These are phyloP conservation scores for Endogone sp. DNA, from an alignment of 192 early-diverging fungal species.

Conservation along the genomic window DNA sequence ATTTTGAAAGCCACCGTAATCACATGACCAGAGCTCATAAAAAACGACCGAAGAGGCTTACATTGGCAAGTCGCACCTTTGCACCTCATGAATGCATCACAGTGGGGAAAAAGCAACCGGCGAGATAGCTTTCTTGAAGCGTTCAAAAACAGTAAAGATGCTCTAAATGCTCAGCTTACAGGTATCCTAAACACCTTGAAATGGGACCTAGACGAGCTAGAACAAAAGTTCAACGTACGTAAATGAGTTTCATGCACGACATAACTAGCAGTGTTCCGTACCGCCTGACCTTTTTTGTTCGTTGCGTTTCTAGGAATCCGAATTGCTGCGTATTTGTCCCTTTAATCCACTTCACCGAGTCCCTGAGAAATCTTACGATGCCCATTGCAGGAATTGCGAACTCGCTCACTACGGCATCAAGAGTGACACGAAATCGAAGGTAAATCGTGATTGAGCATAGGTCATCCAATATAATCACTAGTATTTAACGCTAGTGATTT, in stretches of 20 bases:
- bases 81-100: no score
- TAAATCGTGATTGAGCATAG: background rate
- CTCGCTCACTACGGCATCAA: slow-evolving; percentile 20
- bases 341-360: slow-evolving; percentile 16
- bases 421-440: slow-evolving; percentile 10
- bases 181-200: background rate
- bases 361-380: slow-evolving; percentile 12
- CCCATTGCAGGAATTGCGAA: slow-evolving; percentile 16
- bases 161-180: background rate
- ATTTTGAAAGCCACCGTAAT: no score
- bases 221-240: background rate
- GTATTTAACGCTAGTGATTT: background rate
- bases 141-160: background rate
- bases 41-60: no score
- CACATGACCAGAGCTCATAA: no score
- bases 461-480: background rate
- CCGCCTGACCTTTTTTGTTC: background rate
- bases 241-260: background rate
- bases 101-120: no score
- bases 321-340: slow-evolving; percentile 7
- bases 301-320: background rate
- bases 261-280: background rate
- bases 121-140: background rate
- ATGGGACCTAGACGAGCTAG: background rate
- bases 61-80: no score